These are phyloP conservation scores for Ambrosia artemisiifolia DNA, from an alignment of 129 eudicot species.

Conservation along the genomic window DNA sequence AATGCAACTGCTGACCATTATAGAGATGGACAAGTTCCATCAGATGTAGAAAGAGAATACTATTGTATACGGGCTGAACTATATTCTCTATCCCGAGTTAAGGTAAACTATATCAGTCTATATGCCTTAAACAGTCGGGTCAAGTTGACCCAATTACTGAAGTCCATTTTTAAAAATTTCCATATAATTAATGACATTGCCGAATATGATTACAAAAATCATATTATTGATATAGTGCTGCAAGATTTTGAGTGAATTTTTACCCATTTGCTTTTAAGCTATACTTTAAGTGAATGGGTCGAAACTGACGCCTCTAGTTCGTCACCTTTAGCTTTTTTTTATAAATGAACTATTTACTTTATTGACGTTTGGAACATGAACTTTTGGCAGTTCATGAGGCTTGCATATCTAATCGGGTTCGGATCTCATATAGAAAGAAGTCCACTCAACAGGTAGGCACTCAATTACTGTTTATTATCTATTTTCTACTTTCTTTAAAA, in stretches of 20 bases:
- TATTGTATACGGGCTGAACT: conserved; percentile 88
- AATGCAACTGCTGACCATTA: conserved; percentile 62
- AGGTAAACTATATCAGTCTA: conserved; percentile 40
- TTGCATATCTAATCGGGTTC: conserved; percentile 83
- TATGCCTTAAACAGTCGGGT: background rate
- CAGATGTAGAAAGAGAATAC: conserved; percentile 81
- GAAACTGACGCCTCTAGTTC: background rate
- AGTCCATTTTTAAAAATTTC: too few relatives aligned
- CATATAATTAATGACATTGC: too few relatives aligned
- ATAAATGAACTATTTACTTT: conserved; percentile 9
- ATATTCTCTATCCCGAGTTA: conserved; percentile 69
- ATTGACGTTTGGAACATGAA: conserved; percentile 12
- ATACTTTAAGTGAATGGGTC: background rate
- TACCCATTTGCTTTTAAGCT: background rate
- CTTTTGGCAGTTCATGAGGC: conserved; percentile 88
- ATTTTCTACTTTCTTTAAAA: background rate
- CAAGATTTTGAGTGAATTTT: background rate
- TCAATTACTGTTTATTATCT: conserved; percentile 1
- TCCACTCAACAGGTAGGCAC: conserved; percentile 83
- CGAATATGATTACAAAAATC: background rate
- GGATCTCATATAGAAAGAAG: conserved; percentile 81
- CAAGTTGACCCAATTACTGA: background rate
- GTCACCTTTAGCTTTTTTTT: background rate
- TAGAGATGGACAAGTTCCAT: conserved; percentile 60
- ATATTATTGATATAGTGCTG: background rate